Percentiles rank a stretch among this genome's conserved stretches.
Evolutionary conservation across 2,329 filamentous ascomycete species (phyloP).

Genomic region (Pseudophaeomoniella oleicola): DNA sequence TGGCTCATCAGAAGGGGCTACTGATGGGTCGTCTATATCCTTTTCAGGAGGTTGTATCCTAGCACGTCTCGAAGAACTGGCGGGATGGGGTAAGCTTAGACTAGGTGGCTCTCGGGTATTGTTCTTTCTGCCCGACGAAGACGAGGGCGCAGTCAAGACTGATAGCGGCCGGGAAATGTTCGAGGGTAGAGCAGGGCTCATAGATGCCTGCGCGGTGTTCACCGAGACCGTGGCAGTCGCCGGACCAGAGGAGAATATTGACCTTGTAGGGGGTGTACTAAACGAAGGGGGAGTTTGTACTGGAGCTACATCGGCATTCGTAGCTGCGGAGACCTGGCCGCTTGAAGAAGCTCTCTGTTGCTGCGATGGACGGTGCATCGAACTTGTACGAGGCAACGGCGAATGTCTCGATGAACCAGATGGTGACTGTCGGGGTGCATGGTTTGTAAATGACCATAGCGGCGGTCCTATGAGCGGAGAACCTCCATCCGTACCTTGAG

Average conservation of each 20-base stretch:
- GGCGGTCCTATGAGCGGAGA: not conserved
- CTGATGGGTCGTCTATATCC: constrained; percentile 17
- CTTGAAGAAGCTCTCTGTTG: constrained; percentile 9
- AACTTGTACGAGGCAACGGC: constrained; percentile 2
- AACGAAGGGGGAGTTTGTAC: constrained; percentile 7
- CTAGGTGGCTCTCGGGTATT: constrained; percentile 5
- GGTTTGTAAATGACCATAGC: not conserved
- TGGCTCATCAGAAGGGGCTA: constrained; percentile 6
- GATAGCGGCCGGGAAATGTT: constrained; percentile 15
- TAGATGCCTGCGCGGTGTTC: constrained; percentile 19
- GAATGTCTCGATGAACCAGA: not conserved
- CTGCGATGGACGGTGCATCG: constrained; percentile 6
- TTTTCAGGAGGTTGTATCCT: constrained; percentile 15
- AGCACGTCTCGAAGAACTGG: constrained; percentile 7
- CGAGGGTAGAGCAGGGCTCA: constrained; percentile 15
- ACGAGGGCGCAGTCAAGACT: constrained; percentile 8
- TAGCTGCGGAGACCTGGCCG: constrained; percentile 5
- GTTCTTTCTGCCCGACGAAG: constrained; percentile 7
- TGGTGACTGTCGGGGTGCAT: not conserved
- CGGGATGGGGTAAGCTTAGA: constrained; percentile 5
- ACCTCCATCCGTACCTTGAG: not conserved
- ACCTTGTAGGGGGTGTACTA: constrained; percentile 18
- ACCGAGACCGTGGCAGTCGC: constrained; percentile 19
- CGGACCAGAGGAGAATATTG: constrained; percentile 19
- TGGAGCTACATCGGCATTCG: constrained; percentile 5